A percentile compares a stretch with the other conserved stretches of the same genome.
Conservation (phyloP, 768 basidiomycete genomes). For the Lactarius deliciosus region DNA sequence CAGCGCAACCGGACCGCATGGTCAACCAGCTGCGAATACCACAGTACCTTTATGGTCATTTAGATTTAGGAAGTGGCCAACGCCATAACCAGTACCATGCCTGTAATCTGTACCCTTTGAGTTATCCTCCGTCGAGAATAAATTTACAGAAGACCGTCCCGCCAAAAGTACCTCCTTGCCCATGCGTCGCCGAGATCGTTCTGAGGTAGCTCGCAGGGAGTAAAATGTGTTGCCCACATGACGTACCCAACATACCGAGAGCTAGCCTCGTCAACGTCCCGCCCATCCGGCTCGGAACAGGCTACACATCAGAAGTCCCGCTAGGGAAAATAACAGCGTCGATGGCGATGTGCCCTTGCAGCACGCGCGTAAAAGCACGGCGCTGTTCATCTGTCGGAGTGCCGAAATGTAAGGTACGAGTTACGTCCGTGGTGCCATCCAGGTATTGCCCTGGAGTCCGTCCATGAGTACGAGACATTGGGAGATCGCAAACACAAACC, state of each 20-base stretch:
- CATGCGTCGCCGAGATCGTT: conserved; percentile 61
- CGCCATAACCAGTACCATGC: conserved; percentile 93
- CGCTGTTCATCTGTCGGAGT: conserved; percentile 79
- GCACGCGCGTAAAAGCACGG: conserved; percentile 85
- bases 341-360: conserved; percentile 89
- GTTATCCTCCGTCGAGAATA: conserved; percentile 1
- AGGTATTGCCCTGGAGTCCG: conserved; percentile 65
- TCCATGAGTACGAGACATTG: not conserved
- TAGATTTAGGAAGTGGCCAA: conserved; percentile 90
- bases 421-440: conserved; percentile 96
- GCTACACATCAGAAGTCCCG: conserved; percentile 65
- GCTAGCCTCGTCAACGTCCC: not conserved
- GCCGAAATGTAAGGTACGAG: conserved; percentile 91
- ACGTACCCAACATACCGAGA: conserved; percentile 46
- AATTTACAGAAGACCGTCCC: conserved; percentile 62
- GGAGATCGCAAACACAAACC: conserved; percentile 41
- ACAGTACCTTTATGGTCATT: conserved; percentile 81
- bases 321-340: conserved; percentile 82
- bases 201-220: not conserved
- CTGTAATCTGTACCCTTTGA: conserved; percentile 54
- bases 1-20: not conserved
- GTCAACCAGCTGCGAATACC: not conserved
- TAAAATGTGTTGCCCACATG: conserved; percentile 44
- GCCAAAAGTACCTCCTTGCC: conserved; percentile 78
- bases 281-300: not conserved